These are phyloP conservation scores for Cyberlindnera sargentensis DNA, from an alignment of 805 yeast species.

Conservation along the genomic window DNA sequence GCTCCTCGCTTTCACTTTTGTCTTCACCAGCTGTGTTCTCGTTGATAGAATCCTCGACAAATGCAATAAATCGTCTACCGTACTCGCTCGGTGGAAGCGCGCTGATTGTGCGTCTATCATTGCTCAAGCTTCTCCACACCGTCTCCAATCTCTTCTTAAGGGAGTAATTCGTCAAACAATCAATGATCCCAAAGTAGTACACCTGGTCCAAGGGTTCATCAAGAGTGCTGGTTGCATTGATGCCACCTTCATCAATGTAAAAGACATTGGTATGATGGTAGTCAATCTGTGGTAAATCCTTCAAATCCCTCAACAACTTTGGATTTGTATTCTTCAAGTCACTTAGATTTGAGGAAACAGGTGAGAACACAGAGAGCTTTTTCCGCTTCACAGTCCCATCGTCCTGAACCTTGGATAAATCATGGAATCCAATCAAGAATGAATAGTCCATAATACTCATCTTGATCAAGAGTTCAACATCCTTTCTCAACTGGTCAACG, in stretches of 20 bases:
- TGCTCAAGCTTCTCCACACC: constrained; percentile 68
- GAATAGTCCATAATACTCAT: constrained; percentile 96
- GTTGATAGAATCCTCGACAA: constrained; percentile 42
- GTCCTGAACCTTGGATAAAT: constrained; percentile 52
- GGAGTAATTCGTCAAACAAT: constrained; percentile 80
- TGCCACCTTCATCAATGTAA: constrained; percentile 81
- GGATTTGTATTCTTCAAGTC: constrained; percentile 40
- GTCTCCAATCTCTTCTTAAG: constrained; percentile 76
- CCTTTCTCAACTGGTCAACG: constrained; percentile 63
- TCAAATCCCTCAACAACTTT: constrained; percentile 31
- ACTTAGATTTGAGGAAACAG: constrained; percentile 20
- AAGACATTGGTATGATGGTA: constrained; percentile 48
- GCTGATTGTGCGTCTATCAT: constrained; percentile 64
- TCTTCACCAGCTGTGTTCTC: constrained; percentile 17
- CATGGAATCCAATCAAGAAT: constrained; percentile 80
- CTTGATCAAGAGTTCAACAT: constrained; percentile 63
- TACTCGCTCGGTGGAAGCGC: constrained; percentile 90
- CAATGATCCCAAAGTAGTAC: constrained; percentile 90
- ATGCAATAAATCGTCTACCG: constrained; percentile 76
- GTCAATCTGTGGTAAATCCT: constrained; percentile 37
- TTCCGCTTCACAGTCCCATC: constrained; percentile 23
- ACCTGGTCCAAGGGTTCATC: constrained; percentile 58
- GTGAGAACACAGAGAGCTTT: constrained; percentile 29
- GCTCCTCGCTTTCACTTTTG: constrained; percentile 2
- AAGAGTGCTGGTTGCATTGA: constrained; percentile 54